Base-by-base conservation (phyloP, 106 monocot genomes). In the Hemerocallis citrina region DNA sequence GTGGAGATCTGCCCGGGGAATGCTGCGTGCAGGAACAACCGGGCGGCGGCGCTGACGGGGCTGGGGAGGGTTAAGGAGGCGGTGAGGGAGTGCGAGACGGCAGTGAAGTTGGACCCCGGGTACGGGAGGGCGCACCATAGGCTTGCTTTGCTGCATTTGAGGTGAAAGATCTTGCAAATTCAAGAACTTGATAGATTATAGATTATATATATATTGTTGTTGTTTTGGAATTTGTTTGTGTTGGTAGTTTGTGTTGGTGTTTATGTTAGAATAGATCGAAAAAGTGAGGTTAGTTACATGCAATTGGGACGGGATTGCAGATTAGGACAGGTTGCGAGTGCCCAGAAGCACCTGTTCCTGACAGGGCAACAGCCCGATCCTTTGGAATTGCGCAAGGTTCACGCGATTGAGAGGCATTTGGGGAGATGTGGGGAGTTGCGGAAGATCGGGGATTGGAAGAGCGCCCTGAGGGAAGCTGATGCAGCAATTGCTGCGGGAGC, bases 401-500 rank as follows among this genome's bases (percentile, higher is more conserved):
- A 94, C 41, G 38, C 67, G 9, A 71, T 89, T 13, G 93, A 89
- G 70, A 64, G 59, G 58, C 77, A 89, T 68, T 32, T 82, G 23
- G 69, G 55, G 46, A 85, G 75, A 85, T 73, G 82, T 39, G 51
- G 59, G 2, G 73, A 83, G 39, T 77, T 72, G 22, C 69, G 93
- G 52, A 86, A 67, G 57, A 76, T 78, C 19, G 78, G 73, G 27
- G 93, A 94, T 64, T 94, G 93, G 93, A 86, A 80, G 49, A 89
- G 77, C 59, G 60, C 77, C 9, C 25, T 94, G 47, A 74, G 80
- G 68, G 89, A 89, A 78, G 89, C 75, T 51, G 89, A 89, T 66
- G 80, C 85, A 55, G 83, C 89, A 24, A 83, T 89, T 63, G 61
- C 73, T 1, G 81, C 80, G 0, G 93, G 93, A 52, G 82, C 80